A percentile compares a stretch with the other conserved stretches of the same genome.
Evolutionary conservation across 73 alveolate genomes (phyloP).

Genomic region (Paramecium biaurelia): DNA sequence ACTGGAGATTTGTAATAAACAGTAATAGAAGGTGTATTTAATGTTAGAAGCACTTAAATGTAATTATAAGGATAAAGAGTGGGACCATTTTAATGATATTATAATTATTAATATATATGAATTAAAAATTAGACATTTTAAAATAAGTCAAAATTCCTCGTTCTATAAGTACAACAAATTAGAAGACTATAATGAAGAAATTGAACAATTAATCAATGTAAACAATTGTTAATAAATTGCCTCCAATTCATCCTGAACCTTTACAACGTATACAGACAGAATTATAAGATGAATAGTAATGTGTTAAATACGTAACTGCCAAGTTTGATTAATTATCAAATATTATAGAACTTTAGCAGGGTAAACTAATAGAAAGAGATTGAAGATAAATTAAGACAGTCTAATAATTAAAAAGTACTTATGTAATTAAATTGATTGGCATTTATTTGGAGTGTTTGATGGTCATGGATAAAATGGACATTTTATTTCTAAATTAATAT

Average conservation of each 20-base stretch:
- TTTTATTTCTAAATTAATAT: constrained; percentile 4
- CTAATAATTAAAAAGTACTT: not conserved
- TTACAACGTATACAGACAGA: not conserved
- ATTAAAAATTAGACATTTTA: not conserved
- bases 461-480: constrained; percentile 66
- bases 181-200: not conserved
- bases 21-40: constrained; percentile 85
- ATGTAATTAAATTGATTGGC: not conserved
- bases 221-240: not conserved
- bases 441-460: constrained; percentile 52
- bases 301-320: not conserved
- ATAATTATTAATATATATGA: constrained; percentile 1
- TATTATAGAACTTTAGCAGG: not conserved
- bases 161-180: not conserved
- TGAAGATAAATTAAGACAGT: not conserved
- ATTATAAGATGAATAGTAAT: not conserved
- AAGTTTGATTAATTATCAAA: not conserved
- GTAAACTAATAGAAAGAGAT: not conserved
- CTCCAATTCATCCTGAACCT: not conserved
- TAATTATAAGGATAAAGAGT: constrained; percentile 59
- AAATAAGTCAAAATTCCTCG: not conserved
- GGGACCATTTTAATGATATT: constrained; percentile 39
- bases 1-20: constrained; percentile 83
- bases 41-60: constrained; percentile 59
- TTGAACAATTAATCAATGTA: not conserved